Evolutionary conservation across 2,329 filamentous ascomycete species (phyloP).

Genomic region (Phoma sp.): DNA sequence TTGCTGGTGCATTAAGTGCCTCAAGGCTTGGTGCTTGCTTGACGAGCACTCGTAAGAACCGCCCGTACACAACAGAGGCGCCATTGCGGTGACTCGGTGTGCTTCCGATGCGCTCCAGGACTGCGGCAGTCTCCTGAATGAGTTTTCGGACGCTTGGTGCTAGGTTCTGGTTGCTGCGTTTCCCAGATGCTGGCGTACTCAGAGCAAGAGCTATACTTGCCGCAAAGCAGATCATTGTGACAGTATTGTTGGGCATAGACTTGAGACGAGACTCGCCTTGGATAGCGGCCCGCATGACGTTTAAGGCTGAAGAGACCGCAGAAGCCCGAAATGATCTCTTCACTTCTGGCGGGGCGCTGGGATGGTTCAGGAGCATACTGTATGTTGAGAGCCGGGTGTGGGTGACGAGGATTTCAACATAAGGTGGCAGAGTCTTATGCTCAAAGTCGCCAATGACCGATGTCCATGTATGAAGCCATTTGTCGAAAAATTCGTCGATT

Average conservation of each 20-base stretch:
- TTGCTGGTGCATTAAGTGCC: not conserved
- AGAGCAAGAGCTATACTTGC: constrained; percentile 58
- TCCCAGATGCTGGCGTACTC: constrained; percentile 34
- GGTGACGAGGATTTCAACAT: constrained; percentile 74
- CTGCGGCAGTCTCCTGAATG: constrained; percentile 70
- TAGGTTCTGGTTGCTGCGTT: constrained; percentile 33
- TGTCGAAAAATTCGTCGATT: constrained; percentile 70
- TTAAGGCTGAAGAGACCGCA: constrained; percentile 73
- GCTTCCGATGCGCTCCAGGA: constrained; percentile 71
- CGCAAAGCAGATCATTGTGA: constrained; percentile 79
- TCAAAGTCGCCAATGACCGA: constrained; percentile 29
- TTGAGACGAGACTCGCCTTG: constrained; percentile 72
- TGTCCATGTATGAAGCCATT: constrained; percentile 68
- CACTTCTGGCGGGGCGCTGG: constrained; percentile 71
- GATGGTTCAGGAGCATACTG: constrained; percentile 75
- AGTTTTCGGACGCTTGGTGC: constrained; percentile 44
- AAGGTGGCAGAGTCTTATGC: constrained; percentile 67
- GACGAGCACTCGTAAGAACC: constrained; percentile 57
- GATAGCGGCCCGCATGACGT: constrained; percentile 74
- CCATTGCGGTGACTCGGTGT: constrained; percentile 71
- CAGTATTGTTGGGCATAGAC: constrained; percentile 80
- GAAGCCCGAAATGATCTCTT: constrained; percentile 76
- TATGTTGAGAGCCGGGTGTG: constrained; percentile 78
- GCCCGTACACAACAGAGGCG: constrained; percentile 65
- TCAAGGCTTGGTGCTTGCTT: constrained; percentile 36